Conservation (phyloP, 495 filamentous ascomycete species). For the Aspergillus homomorphus region DNA sequence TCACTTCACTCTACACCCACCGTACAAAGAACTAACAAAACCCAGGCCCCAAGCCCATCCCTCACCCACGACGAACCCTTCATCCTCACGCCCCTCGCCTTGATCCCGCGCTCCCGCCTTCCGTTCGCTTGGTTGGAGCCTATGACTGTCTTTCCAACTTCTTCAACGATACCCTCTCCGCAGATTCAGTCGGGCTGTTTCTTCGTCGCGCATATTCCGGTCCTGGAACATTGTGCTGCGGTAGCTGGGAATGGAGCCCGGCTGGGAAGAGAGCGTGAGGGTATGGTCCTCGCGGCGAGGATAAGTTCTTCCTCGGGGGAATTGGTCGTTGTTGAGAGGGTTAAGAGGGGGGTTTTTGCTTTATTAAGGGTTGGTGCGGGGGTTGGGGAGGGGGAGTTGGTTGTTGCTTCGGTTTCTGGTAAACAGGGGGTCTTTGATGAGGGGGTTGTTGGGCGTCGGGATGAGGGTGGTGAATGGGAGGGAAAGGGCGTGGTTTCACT, state of each 20-base stretch:
- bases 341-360: constrained; percentile 62
- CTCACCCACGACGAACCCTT: constrained; percentile 58
- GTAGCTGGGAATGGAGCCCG: constrained; percentile 9
- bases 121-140: constrained; percentile 61
- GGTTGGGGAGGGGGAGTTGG: constrained; percentile 47
- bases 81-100: constrained; percentile 56
- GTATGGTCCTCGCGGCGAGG: constrained; percentile 62
- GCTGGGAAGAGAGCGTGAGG: constrained; percentile 33
- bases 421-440: background rate
- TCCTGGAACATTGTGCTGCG: constrained; percentile 46
- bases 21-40: constrained; percentile 1
- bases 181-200: constrained; percentile 49
- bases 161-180: constrained; percentile 33
- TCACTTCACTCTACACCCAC: background rate
- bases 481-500: too few relatives aligned
- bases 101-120: constrained; percentile 58
- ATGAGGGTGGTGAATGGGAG: constrained; percentile 24
- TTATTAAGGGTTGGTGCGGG: constrained; percentile 66
- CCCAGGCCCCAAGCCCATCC: constrained; percentile 57
- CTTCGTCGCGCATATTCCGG: constrained; percentile 59
- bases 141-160: background rate
- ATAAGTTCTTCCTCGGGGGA: constrained; percentile 52
- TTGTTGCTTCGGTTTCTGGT: constrained; percentile 1
- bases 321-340: constrained; percentile 71
- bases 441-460: constrained; percentile 18